These are phyloP conservation scores for Pseudogymnoascus sp. DNA, from an alignment of 2,329 filamentous ascomycete genomes.

Conservation along the genomic window DNA sequence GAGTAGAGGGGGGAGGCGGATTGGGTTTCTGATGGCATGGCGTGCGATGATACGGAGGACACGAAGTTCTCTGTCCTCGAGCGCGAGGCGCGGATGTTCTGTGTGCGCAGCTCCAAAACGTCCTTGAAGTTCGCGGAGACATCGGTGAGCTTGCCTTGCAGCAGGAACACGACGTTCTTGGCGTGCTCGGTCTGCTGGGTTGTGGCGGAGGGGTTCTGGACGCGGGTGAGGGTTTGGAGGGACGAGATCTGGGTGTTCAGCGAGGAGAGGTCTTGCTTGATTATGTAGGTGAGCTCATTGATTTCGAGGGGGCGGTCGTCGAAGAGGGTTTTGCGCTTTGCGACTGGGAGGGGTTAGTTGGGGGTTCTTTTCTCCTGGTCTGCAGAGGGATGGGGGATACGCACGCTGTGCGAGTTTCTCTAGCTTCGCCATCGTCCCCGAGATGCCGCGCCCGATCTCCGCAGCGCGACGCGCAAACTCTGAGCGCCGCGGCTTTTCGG, in stretches of 20 bases:
- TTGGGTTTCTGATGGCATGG: slow-evolving; percentile 55
- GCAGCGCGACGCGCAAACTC: slow-evolving; percentile 91
- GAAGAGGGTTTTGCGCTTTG: slow-evolving; percentile 93
- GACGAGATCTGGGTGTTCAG: slow-evolving; percentile 80
- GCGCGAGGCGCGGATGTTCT: slow-evolving; percentile 92
- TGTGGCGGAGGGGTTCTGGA: slow-evolving; percentile 64
- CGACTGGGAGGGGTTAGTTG: slow-evolving; percentile 45
- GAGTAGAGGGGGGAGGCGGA: slow-evolving; percentile 83
- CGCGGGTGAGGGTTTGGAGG: slow-evolving; percentile 68
- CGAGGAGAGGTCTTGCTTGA: slow-evolving; percentile 88
- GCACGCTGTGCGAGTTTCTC: slow-evolving; percentile 80
- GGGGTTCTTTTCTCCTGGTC: not conserved
- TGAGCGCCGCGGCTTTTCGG: slow-evolving; percentile 53
- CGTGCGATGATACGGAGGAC: slow-evolving; percentile 73
- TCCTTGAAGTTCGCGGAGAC: slow-evolving; percentile 96
- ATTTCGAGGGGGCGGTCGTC: slow-evolving; percentile 96
- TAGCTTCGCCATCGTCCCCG: slow-evolving; percentile 86
- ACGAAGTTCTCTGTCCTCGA: slow-evolving; percentile 96
- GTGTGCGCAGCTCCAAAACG: slow-evolving; percentile 88
- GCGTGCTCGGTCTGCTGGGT: slow-evolving; percentile 93
- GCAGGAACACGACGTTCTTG: slow-evolving; percentile 88
- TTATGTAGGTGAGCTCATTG: slow-evolving; percentile 92
- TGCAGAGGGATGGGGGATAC: slow-evolving; percentile 25
- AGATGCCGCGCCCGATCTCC: slow-evolving; percentile 86
- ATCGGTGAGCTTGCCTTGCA: slow-evolving; percentile 86